phyloP scores from a whole-genome alignment of 1,284 basidiomycete species.

The Stygiomarasmius scandens region DNA sequence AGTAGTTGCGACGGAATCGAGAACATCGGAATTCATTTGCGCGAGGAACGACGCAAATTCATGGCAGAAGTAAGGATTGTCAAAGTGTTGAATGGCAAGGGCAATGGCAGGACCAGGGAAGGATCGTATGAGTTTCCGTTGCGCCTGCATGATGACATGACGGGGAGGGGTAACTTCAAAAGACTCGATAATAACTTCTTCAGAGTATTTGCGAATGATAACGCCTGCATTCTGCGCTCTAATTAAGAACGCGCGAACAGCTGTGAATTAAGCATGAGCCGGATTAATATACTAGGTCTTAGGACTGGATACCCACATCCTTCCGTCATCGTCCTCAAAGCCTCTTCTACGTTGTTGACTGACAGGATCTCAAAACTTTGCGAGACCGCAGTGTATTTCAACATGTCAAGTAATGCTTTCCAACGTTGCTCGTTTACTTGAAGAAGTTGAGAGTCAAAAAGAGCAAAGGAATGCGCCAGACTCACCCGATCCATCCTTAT shows the following conservation, averaged over 20 bases:
- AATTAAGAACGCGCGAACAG: slow-evolving; percentile 37
- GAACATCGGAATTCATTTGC: slow-evolving; percentile 17
- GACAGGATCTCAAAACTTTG: background rate
- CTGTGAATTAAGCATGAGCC: slow-evolving; percentile 20
- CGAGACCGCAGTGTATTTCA: slow-evolving; percentile 20
- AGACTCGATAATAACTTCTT: slow-evolving; percentile 39
- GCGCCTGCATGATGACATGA: slow-evolving; percentile 33
- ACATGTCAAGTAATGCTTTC: slow-evolving; percentile 26
- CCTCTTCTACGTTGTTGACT: slow-evolving; percentile 5
- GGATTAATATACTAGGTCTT: background rate
- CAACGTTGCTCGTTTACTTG: slow-evolving; percentile 24
- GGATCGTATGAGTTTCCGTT: slow-evolving; percentile 40
- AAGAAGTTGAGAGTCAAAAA: background rate
- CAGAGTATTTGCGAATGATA: slow-evolving; percentile 33
- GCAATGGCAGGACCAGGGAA: slow-evolving; percentile 32
- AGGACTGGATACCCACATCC: slow-evolving; percentile 22
- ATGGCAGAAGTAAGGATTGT: slow-evolving; percentile 25
- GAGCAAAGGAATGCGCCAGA: background rate
- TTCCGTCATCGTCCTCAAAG: slow-evolving; percentile 17
- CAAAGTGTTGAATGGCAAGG: slow-evolving; percentile 19
- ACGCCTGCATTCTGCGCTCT: slow-evolving; percentile 48
- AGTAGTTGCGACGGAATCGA: background rate
- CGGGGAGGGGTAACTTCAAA: slow-evolving; percentile 43
- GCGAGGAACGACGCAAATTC: slow-evolving; percentile 19
- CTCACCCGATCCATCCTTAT: background rate